Evolutionary conservation across 2,329 filamentous ascomycete genomes (phyloP).

Genomic region (Colletotrichum noveboracense): DNA sequence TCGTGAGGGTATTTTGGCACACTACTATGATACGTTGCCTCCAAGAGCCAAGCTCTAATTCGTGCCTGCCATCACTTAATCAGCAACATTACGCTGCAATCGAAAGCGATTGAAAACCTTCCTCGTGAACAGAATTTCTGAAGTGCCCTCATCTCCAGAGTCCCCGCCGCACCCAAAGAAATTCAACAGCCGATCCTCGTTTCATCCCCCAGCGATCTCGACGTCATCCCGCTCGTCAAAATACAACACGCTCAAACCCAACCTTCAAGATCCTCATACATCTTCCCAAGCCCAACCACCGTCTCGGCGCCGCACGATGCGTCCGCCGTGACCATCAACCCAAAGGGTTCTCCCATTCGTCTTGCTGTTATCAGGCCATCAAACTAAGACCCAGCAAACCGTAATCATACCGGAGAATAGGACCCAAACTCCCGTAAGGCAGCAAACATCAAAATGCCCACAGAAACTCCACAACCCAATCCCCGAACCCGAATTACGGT

Average conservation of each 20-base stretch:
- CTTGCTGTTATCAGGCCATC: neutral
- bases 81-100: too few relatives aligned
- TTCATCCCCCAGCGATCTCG: neutral
- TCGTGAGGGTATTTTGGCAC: too few relatives aligned
- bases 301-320: neutral
- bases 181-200: neutral
- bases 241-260: neutral
- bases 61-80: too few relatives aligned
- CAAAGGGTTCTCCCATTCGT: neutral
- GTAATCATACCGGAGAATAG: neutral
- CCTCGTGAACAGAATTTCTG: too few relatives aligned
- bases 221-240: neutral
- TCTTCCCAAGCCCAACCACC: neutral
- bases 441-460: neutral
- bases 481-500: neutral
- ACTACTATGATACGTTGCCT: too few relatives aligned
- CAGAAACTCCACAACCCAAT: neutral
- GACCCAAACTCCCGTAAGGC: neutral
- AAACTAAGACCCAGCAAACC: neutral
- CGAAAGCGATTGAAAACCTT: too few relatives aligned
- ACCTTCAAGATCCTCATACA: neutral
- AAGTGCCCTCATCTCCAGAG: neutral
- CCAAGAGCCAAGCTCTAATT: too few relatives aligned
- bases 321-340: neutral
- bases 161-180: neutral